A percentile compares a stretch with the other conserved stretches of the same genome.
Conservation (phyloP, 345 rosid genomes). For the Murraya koenigii region DNA sequence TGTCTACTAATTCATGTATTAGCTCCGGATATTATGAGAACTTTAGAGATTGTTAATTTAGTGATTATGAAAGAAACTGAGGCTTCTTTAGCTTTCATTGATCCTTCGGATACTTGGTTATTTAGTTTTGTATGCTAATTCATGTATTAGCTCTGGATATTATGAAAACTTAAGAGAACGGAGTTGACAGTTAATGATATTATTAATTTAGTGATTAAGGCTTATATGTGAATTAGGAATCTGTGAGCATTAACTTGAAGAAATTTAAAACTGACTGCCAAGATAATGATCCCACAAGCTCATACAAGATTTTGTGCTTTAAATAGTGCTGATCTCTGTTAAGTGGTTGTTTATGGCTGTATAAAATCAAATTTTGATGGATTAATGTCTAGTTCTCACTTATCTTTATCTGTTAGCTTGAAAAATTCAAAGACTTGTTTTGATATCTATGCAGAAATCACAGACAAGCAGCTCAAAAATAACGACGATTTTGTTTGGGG, state of each 20-base stretch:
- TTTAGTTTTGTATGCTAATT: not conserved
- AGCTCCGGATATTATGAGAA: not conserved
- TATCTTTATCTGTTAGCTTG: not conserved
- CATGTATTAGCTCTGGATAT: not conserved
- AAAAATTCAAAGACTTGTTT: not conserved
- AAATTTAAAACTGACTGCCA: not conserved
- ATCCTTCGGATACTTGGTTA: not conserved
- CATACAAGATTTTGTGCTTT: not conserved
- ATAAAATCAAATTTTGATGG: not conserved
- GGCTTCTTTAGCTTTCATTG: not conserved
- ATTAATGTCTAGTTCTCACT: not conserved
- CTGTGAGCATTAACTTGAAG: not conserved
- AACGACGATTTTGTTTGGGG: constrained; percentile 84
- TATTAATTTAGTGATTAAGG: not conserved
- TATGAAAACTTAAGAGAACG: not conserved
- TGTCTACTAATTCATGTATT: not conserved
- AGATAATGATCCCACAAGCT: not conserved
- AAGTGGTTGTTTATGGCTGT: not conserved
- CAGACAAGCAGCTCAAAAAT: constrained; percentile 69
- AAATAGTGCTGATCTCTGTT: not conserved
- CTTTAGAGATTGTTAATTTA: not conserved
- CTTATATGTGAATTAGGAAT: not conserved
- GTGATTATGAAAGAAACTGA: not conserved
- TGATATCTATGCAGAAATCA: constrained; percentile 48
- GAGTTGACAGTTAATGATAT: not conserved